Evolutionary conservation across 202 grass and related monocot genomes (phyloP).

Genomic region (Carex sylvatica): DNA sequence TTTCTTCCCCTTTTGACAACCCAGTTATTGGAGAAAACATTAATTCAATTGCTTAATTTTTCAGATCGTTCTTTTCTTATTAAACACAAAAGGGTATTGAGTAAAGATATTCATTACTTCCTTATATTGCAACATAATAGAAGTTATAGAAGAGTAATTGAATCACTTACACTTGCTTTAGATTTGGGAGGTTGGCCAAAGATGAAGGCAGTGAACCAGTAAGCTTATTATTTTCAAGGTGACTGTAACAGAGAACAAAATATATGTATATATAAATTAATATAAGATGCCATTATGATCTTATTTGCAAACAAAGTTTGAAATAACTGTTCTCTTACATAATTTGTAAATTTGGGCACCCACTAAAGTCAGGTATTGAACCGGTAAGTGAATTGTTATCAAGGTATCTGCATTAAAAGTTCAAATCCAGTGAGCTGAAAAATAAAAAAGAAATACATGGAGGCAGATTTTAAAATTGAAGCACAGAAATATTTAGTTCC

Average conservation of each 20-base stretch:
- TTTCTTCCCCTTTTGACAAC: neutral
- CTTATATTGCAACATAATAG: neutral
- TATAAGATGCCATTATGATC: neutral
- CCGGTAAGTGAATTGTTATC: constrained; percentile 27
- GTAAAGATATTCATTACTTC: neutral
- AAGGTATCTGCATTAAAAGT: constrained; percentile 30
- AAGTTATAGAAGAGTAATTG: neutral
- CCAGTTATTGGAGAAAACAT: neutral
- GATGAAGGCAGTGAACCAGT: constrained; percentile 63
- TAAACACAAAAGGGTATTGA: neutral
- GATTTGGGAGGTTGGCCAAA: constrained; percentile 56
- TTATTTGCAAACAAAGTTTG: neutral
- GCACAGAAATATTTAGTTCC: neutral
- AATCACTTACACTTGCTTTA: constrained; percentile 81
- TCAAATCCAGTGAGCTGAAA: neutral
- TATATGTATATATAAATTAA: constrained; percentile 21
- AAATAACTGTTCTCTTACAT: constrained; percentile 30
- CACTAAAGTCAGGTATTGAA: constrained; percentile 33
- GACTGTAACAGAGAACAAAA: constrained; percentile 48
- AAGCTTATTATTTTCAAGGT: constrained; percentile 89
- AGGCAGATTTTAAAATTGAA: neutral
- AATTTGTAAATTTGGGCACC: constrained; percentile 30
- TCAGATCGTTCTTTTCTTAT: neutral
- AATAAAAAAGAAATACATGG: neutral
- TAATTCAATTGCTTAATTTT: neutral